Percentiles rank a stretch among this genome's conserved stretches.
Conservation (phyloP, 768 basidiomycete species). For the Boletus reticulatus region DNA sequence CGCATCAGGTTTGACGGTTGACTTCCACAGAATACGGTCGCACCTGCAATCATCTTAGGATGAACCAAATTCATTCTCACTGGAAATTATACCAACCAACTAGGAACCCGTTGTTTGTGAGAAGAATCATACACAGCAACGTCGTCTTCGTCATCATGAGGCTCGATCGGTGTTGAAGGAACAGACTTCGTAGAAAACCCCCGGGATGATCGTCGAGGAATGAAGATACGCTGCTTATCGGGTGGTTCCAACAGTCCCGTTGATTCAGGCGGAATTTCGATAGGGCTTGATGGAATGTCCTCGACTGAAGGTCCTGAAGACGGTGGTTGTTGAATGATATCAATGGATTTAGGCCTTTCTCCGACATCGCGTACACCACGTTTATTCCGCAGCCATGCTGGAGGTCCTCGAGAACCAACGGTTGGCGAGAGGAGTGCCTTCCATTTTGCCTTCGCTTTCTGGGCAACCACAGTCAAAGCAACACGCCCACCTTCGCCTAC, state of each 20-base stretch:
- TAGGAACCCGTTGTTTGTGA: slow-evolving; percentile 77
- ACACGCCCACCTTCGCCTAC: slow-evolving; percentile 35
- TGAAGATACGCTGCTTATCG: slow-evolving; percentile 19
- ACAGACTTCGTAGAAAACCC: slow-evolving; percentile 29
- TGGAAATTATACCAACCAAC: slow-evolving; percentile 55
- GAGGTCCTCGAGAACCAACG: slow-evolving; percentile 28
- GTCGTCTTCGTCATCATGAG: slow-evolving; percentile 40
- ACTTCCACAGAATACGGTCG: slow-evolving; percentile 82
- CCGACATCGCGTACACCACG: slow-evolving; percentile 11
- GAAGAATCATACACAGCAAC: slow-evolving; percentile 80
- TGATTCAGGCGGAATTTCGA: slow-evolving; percentile 12
- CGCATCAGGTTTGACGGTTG: slow-evolving; percentile 53
- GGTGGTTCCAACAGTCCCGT: slow-evolving; percentile 18
- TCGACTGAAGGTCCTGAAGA: slow-evolving; percentile 25
- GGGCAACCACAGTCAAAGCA: slow-evolving; percentile 41
- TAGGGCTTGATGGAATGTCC: slow-evolving; percentile 21
- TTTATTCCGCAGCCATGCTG: slow-evolving; percentile 31
- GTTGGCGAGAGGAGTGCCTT: slow-evolving; percentile 42
- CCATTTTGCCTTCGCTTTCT: slow-evolving; percentile 58
- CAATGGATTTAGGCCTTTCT: slow-evolving; percentile 20
- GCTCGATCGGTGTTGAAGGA: slow-evolving; percentile 35
- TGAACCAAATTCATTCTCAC: slow-evolving; percentile 1
- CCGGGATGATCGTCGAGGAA: slow-evolving; percentile 26
- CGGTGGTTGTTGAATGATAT: slow-evolving; percentile 24
- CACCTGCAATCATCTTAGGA: slow-evolving; percentile 49